These are phyloP conservation scores for Spathaspora passalidarum DNA, from an alignment of 805 yeast species.

Conservation along the genomic window DNA sequence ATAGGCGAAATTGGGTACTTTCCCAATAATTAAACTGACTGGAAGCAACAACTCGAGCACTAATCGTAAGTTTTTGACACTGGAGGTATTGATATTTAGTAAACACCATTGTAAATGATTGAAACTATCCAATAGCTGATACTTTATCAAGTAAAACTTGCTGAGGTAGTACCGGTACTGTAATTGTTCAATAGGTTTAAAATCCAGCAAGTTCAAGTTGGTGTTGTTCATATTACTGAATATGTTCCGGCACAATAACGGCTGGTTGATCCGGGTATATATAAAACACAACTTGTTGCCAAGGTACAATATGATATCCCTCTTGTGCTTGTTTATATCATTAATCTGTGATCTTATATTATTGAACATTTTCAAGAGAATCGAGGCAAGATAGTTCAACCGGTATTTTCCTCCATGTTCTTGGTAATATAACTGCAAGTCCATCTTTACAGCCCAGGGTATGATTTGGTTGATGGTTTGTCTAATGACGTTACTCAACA, in stretches of 20 bases:
- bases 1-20: conserved; percentile 37
- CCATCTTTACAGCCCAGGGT: conserved; percentile 44
- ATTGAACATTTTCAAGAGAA: conserved; percentile 58
- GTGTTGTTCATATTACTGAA: conserved; percentile 59
- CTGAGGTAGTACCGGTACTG: conserved; percentile 55
- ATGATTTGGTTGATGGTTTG: conserved; percentile 36
- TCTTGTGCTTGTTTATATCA: conserved; percentile 42
- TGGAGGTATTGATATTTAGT: conserved; percentile 27
- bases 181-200: conserved; percentile 42
- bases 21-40: conserved; percentile 52
- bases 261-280: conserved; percentile 54
- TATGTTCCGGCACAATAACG: conserved; percentile 58
- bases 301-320: conserved; percentile 48
- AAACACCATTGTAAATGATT: conserved; percentile 57
- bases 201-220: conserved; percentile 39
- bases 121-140: conserved; percentile 45
- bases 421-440: conserved; percentile 38
- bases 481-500: conserved; percentile 34
- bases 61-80: conserved; percentile 30
- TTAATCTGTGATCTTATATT: conserved; percentile 49
- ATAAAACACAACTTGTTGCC: conserved; percentile 54
- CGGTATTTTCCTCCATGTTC: conserved; percentile 44
- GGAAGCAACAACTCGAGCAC: conserved; percentile 52
- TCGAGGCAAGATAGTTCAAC: conserved; percentile 48
- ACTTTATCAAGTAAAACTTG: conserved; percentile 52